Evolutionary conservation across 2,329 filamentous ascomycete genomes (phyloP).

Genomic region (Thielaviopsis euricoi): DNA sequence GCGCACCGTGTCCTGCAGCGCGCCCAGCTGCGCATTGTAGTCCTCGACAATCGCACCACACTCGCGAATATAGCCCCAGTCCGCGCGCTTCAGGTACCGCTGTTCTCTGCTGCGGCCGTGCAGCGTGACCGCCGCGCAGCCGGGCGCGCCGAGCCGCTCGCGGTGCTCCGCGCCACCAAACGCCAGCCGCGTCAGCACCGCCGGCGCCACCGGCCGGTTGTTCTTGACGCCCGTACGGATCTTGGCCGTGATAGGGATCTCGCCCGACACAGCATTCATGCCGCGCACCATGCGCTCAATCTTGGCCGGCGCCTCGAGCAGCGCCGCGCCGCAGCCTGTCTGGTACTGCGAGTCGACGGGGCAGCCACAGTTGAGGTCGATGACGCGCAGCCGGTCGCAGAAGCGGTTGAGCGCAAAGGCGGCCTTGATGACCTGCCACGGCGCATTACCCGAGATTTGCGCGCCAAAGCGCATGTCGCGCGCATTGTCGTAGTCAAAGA

Average conservation of each 20-base stretch:
- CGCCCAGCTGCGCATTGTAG: slow-evolving; percentile 53
- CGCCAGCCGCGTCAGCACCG: slow-evolving; percentile 66
- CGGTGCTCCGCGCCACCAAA: slow-evolving; percentile 61
- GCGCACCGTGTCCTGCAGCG: slow-evolving; percentile 54
- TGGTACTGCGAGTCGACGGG: slow-evolving; percentile 90
- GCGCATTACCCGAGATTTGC: slow-evolving; percentile 84
- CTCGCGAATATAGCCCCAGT: slow-evolving; percentile 89
- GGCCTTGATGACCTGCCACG: slow-evolving; percentile 77
- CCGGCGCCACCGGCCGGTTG: slow-evolving; percentile 60
- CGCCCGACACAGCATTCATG: slow-evolving; percentile 85
- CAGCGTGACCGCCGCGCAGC: slow-evolving; percentile 86
- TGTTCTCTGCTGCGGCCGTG: slow-evolving; percentile 90
- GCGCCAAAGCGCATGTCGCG: slow-evolving; percentile 79
- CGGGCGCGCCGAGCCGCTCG: slow-evolving; percentile 55
- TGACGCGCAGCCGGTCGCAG: slow-evolving; percentile 69
- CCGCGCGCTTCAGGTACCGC: slow-evolving; percentile 78
- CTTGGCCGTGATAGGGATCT: slow-evolving; percentile 86
- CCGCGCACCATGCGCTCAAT: slow-evolving; percentile 88
- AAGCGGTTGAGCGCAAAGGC: slow-evolving; percentile 64
- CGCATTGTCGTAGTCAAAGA: slow-evolving; percentile 67
- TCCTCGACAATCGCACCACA: slow-evolving; percentile 71
- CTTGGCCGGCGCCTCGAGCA: slow-evolving; percentile 77
- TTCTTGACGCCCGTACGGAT: slow-evolving; percentile 83
- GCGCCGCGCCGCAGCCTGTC: slow-evolving; percentile 72
- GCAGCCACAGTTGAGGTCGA: slow-evolving; percentile 94